phyloP scores from a whole-genome alignment of 345 rosid genomes.

The Citrus cavaleriei region DNA sequence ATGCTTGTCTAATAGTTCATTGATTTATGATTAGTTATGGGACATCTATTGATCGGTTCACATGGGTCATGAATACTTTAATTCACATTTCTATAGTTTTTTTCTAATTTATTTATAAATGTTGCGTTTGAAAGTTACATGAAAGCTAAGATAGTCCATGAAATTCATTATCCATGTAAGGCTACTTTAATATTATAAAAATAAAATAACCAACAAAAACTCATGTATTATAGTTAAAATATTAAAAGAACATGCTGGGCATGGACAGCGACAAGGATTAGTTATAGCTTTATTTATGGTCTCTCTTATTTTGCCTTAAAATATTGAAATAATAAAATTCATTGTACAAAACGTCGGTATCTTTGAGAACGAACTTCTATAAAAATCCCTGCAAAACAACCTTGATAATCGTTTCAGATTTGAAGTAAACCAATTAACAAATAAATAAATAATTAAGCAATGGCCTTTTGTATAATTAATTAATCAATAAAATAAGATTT shows the following conservation, averaged over 20 bases:
- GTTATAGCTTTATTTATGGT: conserved; percentile 20
- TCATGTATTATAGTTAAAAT: not conserved
- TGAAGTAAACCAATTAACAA: conserved; percentile 1
- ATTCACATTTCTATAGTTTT: not conserved
- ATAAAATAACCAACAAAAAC: not conserved
- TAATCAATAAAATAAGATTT: not conserved
- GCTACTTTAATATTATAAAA: not conserved
- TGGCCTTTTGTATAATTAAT: not conserved
- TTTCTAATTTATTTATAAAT: not conserved
- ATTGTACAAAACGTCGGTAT: conserved; percentile 20
- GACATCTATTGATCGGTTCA: conserved; percentile 29
- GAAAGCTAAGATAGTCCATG: not conserved
- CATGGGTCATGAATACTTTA: conserved; percentile 30
- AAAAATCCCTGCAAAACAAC: conserved; percentile 24
- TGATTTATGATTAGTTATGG: conserved; percentile 15
- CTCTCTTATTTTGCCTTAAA: not conserved
- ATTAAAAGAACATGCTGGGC: conserved; percentile 27
- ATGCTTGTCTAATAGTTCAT: conserved; percentile 15
- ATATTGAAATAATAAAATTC: not conserved
- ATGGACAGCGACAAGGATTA: conserved; percentile 33
- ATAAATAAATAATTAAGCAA: not conserved
- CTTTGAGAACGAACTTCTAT: conserved; percentile 16
- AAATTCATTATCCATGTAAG: not conserved
- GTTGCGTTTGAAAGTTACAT: not conserved
- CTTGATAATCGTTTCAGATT: conserved; percentile 16